Conservation (phyloP, 2,329 filamentous ascomycete species). For the Domatiomyces globalis region DNA sequence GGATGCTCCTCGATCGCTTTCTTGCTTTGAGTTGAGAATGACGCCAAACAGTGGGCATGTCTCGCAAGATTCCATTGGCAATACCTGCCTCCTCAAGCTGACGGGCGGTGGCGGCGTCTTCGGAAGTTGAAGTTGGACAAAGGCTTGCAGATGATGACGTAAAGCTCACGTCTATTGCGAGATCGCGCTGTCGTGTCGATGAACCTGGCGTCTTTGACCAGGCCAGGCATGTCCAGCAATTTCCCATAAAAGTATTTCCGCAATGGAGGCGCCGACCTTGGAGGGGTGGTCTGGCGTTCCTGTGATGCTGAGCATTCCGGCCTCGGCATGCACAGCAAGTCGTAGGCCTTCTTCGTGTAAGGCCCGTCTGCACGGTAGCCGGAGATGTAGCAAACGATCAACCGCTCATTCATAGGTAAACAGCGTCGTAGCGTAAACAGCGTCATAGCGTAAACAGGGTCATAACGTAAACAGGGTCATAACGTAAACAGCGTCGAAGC, state of each 20-base stretch:
- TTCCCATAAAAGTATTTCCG: conserved; percentile 38
- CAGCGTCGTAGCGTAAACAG: conserved; percentile 25
- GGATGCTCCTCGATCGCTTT: conserved; percentile 37
- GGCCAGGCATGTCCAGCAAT: conserved; percentile 31
- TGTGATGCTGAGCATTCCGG: no score
- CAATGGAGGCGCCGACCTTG: conserved; percentile 42
- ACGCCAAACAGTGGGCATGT: conserved; percentile 41
- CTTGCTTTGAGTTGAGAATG: conserved; percentile 40
- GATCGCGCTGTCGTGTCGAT: conserved; percentile 33
- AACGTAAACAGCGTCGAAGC: conserved; percentile 23
- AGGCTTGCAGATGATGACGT: conserved; percentile 30
- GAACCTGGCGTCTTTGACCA: conserved; percentile 36
- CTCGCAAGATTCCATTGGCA: conserved; percentile 42
- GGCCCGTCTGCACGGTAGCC: conserved; percentile 40
- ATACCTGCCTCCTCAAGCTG: conserved; percentile 37
- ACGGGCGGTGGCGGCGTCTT: conserved; percentile 30
- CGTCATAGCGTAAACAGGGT: conserved; percentile 34
- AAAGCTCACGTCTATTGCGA: conserved; percentile 35
- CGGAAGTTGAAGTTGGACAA: conserved; percentile 30
- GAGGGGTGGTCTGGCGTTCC: conserved; percentile 26
- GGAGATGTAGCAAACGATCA: conserved; percentile 43
- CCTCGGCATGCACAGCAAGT: conserved; percentile 18
- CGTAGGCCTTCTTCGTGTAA: conserved; percentile 26
- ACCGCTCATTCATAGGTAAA: conserved; percentile 22
- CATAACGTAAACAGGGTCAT: no score